Base-by-base conservation (phyloP, 73 alveolate genomes). In the Paramecium caudatum region DNA sequence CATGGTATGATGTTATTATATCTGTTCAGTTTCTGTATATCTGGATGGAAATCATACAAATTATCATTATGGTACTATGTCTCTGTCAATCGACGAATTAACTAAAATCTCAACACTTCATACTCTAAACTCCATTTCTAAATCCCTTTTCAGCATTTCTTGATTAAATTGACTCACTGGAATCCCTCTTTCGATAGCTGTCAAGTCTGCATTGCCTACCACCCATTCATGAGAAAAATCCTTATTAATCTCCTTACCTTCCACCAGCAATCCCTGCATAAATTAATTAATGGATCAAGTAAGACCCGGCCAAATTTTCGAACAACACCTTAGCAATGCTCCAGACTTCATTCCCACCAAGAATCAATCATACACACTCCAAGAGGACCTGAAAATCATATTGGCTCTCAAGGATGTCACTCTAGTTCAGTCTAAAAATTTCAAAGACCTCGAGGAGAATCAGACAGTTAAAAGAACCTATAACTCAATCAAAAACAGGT, bases 1-100 rank as follows among this genome's bases (percentile, higher is more conserved):
- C 93, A 95, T 17, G 97, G 98, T 37, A 91, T 83, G 1, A 94
- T 48, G 78, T 95, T 95, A 55, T 78, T 55, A 82, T 95, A 95
- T 55, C 98, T 78, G 63, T 95, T 95, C 55, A 95, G 83, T 63
- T 81, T 91, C 23, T 91, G 55, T 27, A 83, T 46, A 36, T 91
- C 86, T 13, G 91, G 91, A 25, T 88, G 95, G 55, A 48, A 93
- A 41, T 93, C 82, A 82, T 90, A 86, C 8, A 93, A 90, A 36
- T 55, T 55, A 8, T 55, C 80, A 55, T 55, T 55, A 27, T 55
- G 80, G 30, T 55, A 55, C 30, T 55, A 55, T 6, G 80, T 55
- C 30, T 55, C 80, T 55, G 80, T 55, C 43, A 55, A 55, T 55
- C 80, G 23, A 27, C 80, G 80, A 82, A 74, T 39, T 45, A 74